Evolutionary conservation across 768 basidiomycete species (phyloP).

Genomic region (Boletus fagicola): DNA sequence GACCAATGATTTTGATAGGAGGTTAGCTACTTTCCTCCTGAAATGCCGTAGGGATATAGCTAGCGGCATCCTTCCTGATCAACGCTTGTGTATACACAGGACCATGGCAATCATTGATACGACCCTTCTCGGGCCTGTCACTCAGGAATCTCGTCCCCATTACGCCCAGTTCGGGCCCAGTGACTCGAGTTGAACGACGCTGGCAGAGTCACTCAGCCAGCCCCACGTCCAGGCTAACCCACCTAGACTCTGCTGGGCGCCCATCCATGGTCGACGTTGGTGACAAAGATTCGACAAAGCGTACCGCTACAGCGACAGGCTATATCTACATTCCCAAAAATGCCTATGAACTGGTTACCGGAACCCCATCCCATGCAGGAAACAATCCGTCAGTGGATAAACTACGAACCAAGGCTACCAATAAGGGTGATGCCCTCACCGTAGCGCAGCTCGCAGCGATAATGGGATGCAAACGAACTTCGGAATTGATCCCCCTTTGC

Average conservation of each 20-base stretch:
- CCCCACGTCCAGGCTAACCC: constrained; percentile 47
- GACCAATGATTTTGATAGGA: constrained; percentile 92
- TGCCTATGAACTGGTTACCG: constrained; percentile 64
- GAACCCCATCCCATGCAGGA: constrained; percentile 13
- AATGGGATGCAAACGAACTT: constrained; percentile 83
- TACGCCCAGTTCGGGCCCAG: not conserved
- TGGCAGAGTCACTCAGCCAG: constrained; percentile 20
- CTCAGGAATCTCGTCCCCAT: not conserved
- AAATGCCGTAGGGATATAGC: constrained; percentile 15
- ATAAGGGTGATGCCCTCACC: constrained; percentile 70
- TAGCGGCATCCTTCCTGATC: constrained; percentile 25
- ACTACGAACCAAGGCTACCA: constrained; percentile 48
- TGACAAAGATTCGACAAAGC: constrained; percentile 56
- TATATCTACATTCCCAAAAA: constrained; percentile 62
- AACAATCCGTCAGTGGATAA: constrained; percentile 25
- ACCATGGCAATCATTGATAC: constrained; percentile 2
- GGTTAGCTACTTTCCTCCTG: constrained; percentile 63
- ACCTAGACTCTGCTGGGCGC: constrained; percentile 67
- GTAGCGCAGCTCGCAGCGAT: constrained; percentile 84
- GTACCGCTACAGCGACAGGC: constrained; percentile 74
- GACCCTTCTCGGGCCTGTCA: not conserved
- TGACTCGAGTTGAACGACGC: constrained; percentile 19
- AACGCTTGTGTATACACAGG: constrained; percentile 25
- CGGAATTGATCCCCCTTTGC: constrained; percentile 83
- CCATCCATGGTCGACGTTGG: constrained; percentile 85